A percentile compares a stretch with the other conserved stretches of the same genome.
Conservation (phyloP, 2,329 filamentous ascomycete genomes). For the Ascochyta clinopodiicola region DNA sequence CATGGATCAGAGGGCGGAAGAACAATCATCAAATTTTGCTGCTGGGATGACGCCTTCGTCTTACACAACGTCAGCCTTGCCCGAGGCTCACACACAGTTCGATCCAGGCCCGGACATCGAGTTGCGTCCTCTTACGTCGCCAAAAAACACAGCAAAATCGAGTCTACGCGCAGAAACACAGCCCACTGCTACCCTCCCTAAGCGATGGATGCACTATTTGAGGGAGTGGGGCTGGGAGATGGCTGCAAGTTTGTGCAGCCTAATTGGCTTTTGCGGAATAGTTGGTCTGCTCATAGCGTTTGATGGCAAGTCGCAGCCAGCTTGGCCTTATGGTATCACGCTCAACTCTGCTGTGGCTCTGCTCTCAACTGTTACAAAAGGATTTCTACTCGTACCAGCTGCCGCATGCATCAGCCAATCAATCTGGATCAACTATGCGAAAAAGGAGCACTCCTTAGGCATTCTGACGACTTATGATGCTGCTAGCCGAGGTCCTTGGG, state of each 20-base stretch:
- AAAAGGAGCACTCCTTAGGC: neutral
- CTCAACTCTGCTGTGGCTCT: neutral
- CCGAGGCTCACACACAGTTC: too few species aligned
- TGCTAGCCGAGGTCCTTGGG: neutral
- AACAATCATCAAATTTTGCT: too few species aligned
- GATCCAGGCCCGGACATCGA: too few species aligned
- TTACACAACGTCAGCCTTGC: too few species aligned
- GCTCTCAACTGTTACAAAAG: neutral
- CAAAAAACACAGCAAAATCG: too few species aligned
- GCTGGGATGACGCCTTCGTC: too few species aligned
- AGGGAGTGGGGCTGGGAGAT: neutral
- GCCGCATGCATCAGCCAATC: neutral
- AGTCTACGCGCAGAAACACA: too few species aligned
- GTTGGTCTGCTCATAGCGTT: neutral
- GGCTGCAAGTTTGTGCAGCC: neutral
- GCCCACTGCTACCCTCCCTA: too few species aligned
- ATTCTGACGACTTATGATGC: neutral
- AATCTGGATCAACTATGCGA: neutral
- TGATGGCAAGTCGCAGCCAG: neutral
- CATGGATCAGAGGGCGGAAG: too few species aligned
- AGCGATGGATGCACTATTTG: too few species aligned
- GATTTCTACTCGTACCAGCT: neutral
- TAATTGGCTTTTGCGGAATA: neutral
- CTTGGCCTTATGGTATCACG: neutral
- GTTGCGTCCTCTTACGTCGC: too few species aligned